phyloP scores from a whole-genome alignment of 2,329 filamentous ascomycete genomes.

The Botrytis cinerea region DNA sequence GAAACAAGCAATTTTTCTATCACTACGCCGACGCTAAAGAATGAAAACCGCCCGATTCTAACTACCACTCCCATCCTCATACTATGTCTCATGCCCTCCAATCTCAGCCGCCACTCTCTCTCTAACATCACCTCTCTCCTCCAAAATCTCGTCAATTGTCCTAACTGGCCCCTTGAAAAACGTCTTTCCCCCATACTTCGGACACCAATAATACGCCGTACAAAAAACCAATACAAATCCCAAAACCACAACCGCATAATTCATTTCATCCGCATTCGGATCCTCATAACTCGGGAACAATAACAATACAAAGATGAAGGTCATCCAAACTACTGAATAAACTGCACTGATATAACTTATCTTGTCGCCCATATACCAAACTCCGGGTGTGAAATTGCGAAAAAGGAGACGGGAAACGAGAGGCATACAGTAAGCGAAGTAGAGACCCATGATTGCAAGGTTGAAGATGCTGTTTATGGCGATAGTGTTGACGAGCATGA shows the following conservation, averaged over 20 bases:
- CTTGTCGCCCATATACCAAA: conserved; percentile 40
- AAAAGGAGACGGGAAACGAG: conserved; percentile 39
- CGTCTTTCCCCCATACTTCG: conserved; percentile 38
- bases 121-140: conserved; percentile 11
- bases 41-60: no score
- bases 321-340: conserved; percentile 40
- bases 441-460: conserved; percentile 42
- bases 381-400: conserved; percentile 38
- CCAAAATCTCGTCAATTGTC: conserved; percentile 38
- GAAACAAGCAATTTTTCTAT: neutral
- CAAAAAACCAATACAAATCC: conserved; percentile 40
- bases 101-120: neutral
- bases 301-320: conserved; percentile 40
- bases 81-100: neutral
- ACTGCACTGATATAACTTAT: conserved; percentile 36
- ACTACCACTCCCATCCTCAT: neutral
- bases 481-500: conserved; percentile 42
- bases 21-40: neutral
- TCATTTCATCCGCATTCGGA: conserved; percentile 38
- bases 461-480: conserved; percentile 43
- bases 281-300: conserved; percentile 38
- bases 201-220: conserved; percentile 39
- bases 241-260: conserved; percentile 40
- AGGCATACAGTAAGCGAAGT: conserved; percentile 43
- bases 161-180: conserved; percentile 40